Percentiles rank a stretch among this genome's conserved stretches.
phyloP scores from a whole-genome alignment of 257 asterid species.

The Fraxinus cuspidata region DNA sequence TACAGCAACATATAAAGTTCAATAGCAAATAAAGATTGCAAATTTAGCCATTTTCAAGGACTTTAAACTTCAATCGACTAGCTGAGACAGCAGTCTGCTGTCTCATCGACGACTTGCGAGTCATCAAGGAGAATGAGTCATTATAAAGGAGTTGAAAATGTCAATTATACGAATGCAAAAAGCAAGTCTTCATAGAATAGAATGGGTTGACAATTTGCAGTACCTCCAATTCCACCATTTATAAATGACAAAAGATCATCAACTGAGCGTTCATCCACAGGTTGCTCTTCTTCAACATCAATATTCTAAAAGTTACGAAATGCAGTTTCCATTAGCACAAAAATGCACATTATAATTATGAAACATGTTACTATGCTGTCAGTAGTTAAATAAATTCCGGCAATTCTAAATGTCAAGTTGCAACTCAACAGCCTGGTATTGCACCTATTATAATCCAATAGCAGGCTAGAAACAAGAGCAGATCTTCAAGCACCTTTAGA shows the following conservation, averaged over 20 bases:
- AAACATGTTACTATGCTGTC: conserved; percentile 13
- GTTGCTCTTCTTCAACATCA: conserved; percentile 73
- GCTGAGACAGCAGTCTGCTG: background rate
- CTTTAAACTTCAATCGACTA: background rate
- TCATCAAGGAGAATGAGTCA: background rate
- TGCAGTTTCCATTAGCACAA: background rate
- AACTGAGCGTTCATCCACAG: conserved; percentile 80
- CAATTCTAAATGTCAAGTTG: background rate
- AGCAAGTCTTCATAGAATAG: background rate
- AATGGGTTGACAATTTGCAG: background rate
- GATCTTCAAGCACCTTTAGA: conserved; percentile 57
- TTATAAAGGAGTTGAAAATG: background rate
- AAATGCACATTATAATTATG: conserved; percentile 10
- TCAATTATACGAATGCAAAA: background rate
- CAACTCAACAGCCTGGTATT: background rate
- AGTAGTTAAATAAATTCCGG: conserved; percentile 18
- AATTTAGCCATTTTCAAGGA: background rate
- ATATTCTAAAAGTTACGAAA: conserved; percentile 44
- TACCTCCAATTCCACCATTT: conserved; percentile 78
- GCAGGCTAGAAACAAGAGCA: conserved; percentile 11
- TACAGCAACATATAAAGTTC: no score
- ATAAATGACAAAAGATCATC: conserved; percentile 91
- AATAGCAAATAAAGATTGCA: no score
- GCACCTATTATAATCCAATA: background rate
- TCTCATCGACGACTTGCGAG: background rate